A percentile compares a stretch with the other conserved stretches of the same genome.
Conservation (phyloP, 257 asterid species). For the Rubia yunnanensis region DNA sequence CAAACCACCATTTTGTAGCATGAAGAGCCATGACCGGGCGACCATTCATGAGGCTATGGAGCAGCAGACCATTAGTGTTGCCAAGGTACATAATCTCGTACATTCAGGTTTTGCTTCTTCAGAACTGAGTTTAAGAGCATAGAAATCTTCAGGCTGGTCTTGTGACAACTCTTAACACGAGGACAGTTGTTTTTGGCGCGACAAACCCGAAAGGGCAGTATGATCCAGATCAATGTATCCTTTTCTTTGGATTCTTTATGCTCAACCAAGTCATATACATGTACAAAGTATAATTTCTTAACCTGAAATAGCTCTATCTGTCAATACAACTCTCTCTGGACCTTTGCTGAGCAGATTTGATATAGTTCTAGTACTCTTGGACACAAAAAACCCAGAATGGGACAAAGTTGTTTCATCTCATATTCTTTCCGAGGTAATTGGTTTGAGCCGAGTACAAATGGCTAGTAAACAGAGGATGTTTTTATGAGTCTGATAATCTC, state of each 20-base stretch:
- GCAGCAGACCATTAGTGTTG: slow-evolving; percentile 98
- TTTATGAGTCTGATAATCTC: slow-evolving; percentile 11
- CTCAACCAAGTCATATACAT: neutral
- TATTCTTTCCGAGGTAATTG: slow-evolving; percentile 76
- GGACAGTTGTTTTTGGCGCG: slow-evolving; percentile 91
- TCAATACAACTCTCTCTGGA: slow-evolving; percentile 95
- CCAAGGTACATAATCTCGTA: slow-evolving; percentile 54
- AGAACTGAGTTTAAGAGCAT: neutral
- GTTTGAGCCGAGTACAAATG: slow-evolving; percentile 13
- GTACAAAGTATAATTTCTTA: slow-evolving; percentile 26
- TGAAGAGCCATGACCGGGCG: slow-evolving; percentile 95
- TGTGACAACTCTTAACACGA: slow-evolving; percentile 92
- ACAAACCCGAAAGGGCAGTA: slow-evolving; percentile 98
- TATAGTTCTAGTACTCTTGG: slow-evolving; percentile 87
- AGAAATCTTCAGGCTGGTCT: slow-evolving; percentile 78
- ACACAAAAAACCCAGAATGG: slow-evolving; percentile 95
- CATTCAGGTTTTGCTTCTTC: neutral
- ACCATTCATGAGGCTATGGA: slow-evolving; percentile 99
- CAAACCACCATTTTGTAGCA: slow-evolving; percentile 39
- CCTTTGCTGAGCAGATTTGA: slow-evolving; percentile 95
- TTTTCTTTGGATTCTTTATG: slow-evolving; percentile 10
- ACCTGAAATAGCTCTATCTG: slow-evolving; percentile 66
- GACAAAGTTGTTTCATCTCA: slow-evolving; percentile 96
- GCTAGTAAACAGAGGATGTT: slow-evolving; percentile 11
- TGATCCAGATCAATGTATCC: slow-evolving; percentile 91